Base-by-base conservation (phyloP, 768 basidiomycete genomes). In the Serpula lacrymans region DNA sequence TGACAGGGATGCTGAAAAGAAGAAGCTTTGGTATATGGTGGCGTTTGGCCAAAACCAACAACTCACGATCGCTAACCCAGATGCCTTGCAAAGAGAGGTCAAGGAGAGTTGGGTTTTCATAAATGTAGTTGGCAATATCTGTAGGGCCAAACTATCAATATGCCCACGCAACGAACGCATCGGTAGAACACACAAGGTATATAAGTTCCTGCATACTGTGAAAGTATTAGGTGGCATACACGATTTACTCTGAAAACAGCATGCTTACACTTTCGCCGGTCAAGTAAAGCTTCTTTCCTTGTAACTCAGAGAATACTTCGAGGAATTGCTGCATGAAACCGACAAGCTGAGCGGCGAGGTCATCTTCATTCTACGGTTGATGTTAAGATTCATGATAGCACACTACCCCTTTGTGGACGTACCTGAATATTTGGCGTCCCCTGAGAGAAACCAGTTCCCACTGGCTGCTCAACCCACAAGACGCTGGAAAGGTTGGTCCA, bases 401-500 rank as follows among this genome's bases (percentile, higher is more conserved):
- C n/a, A n/a, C n/a, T n/a, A n/a, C n/a, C n/a, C n/a, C n/a, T 14
- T n/a, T 2, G 23, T 12, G 18, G 21, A 41, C 57, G 25, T 42
- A 68, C 67, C 31, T 40, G 45, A 27, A 80, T 79, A 42, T 80
- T 76, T 1, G 86, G 84, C 11, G 46, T 65, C 13, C 86, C 86
- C 45, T 82, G 82, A 2, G 82, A 82, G 57, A 80, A 88, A 0
- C 86, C 86, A 4, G 85, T 88, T 4, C 86, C 86, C 22, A 88
- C 79, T 3, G 86, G 86, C 48, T 88, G 87, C 47, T 89, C 87
- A 9, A 88, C 75, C 69, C 74, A 89, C 13, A 88, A 62, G 6
- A 87, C 60, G 40, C 80, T 85, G 2, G 84, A 84, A 6, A 88
- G 67, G 51, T 88, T 88, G 0, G 86, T 88, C 86, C 86, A 88